These are phyloP conservation scores for Trichosporon sp. DNA, from an alignment of 1,284 basidiomycete genomes.

Conservation along the genomic window DNA sequence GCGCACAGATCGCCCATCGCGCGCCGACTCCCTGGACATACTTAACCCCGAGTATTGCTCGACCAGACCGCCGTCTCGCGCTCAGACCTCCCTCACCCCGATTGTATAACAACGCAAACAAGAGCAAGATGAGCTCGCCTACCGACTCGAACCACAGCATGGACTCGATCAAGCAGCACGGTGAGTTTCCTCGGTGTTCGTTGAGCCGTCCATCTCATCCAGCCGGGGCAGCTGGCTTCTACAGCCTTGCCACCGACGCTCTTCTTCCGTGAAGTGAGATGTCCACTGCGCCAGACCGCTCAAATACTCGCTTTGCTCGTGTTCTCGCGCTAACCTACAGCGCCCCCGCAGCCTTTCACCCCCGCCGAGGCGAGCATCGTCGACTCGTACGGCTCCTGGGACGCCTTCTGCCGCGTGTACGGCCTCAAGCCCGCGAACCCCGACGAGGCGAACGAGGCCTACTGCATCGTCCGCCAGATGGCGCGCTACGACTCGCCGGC, in stretches of 20 bases:
- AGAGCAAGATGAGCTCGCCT: background rate
- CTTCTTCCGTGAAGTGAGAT: too few relatives aligned
- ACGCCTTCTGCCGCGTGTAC: background rate
- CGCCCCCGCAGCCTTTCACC: background rate
- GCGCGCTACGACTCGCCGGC: slow-evolving; percentile 8
- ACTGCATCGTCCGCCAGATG: slow-evolving; percentile 9
- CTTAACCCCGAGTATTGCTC: too few relatives aligned
- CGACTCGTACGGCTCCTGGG: slow-evolving; percentile 10
- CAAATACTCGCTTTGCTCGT: background rate
- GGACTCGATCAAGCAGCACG: background rate
- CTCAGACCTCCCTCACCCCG: background rate
- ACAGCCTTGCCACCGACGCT: too few relatives aligned
- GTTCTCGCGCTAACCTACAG: background rate
- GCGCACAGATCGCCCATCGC: background rate
- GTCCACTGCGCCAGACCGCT: too few relatives aligned
- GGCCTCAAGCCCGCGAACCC: slow-evolving; percentile 8
- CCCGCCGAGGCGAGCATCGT: slow-evolving; percentile 6
- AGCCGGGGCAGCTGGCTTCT: too few relatives aligned
- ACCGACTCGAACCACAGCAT: slow-evolving; percentile 7
- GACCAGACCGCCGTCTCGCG: background rate
- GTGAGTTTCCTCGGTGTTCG: background rate
- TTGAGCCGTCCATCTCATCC: too few relatives aligned
- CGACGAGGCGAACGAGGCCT: slow-evolving; percentile 12
- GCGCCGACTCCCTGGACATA: background rate
- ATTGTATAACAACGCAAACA: background rate